Percentiles rank a stretch among this genome's conserved stretches.
Conservation (phyloP, 2,329 filamentous ascomycete genomes). For the Tolypocladium pustulatum region DNA sequence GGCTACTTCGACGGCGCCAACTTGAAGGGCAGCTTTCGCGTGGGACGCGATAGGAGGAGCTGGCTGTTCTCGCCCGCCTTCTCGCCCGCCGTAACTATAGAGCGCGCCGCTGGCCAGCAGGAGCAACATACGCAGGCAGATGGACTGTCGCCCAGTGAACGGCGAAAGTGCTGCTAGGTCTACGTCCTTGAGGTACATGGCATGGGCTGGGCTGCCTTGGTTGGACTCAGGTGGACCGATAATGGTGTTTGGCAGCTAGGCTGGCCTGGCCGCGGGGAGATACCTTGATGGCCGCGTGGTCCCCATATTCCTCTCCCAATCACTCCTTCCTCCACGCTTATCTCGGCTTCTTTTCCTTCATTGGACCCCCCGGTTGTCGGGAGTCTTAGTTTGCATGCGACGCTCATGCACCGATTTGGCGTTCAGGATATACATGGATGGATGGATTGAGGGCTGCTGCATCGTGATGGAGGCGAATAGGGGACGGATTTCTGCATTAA, state of each 20-base stretch:
- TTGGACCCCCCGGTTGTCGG: not conserved
- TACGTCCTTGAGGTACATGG: not conserved
- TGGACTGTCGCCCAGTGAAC: slow-evolving; percentile 9
- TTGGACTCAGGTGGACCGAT: not conserved
- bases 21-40: slow-evolving; percentile 40
- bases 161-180: slow-evolving; percentile 19
- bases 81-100: slow-evolving; percentile 39
- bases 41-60: slow-evolving; percentile 46
- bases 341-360: not conserved
- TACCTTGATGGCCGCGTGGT: slow-evolving; percentile 11
- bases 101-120: slow-evolving; percentile 24
- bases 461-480: not conserved
- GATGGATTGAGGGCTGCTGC: not conserved
- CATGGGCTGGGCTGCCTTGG: not conserved
- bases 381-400: not conserved
- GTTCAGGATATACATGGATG: not conserved
- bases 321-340: not conserved
- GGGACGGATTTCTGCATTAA: not conserved
- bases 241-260: not conserved
- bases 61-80: slow-evolving; percentile 49
- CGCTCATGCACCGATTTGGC: not conserved
- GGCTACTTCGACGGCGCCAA: slow-evolving; percentile 42
- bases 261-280: slow-evolving; percentile 9
- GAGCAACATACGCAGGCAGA: slow-evolving; percentile 11
- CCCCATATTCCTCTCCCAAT: not conserved